Percentiles rank a stretch among this genome's conserved stretches.
Conservation (phyloP, 108 stramenopile species). For the Cyclotella baltica region DNA sequence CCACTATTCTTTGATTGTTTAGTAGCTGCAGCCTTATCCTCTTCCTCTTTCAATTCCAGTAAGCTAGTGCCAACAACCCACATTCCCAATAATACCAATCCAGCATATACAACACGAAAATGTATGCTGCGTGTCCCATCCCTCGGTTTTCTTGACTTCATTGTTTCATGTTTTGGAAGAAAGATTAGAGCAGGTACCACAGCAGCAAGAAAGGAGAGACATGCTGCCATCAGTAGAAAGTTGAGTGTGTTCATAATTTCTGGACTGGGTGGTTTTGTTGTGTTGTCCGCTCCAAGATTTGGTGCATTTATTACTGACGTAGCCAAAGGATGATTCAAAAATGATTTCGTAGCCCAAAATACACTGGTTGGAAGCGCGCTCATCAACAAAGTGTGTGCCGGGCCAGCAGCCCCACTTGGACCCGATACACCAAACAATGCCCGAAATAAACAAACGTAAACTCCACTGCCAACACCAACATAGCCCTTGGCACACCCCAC, state of each 20-base stretch:
- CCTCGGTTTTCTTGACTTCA: constrained; percentile 31
- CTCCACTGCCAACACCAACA: constrained; percentile 79
- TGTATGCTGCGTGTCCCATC: constrained; percentile 76
- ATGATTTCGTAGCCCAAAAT: neutral
- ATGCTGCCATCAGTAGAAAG: constrained; percentile 83
- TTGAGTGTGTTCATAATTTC: constrained; percentile 55
- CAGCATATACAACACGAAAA: constrained; percentile 72
- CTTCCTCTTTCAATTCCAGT: constrained; percentile 42
- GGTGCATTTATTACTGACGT: neutral
- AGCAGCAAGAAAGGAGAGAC: constrained; percentile 67
- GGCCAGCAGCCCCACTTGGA: neutral
- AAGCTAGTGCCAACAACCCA: constrained; percentile 66
- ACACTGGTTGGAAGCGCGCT: neutral
- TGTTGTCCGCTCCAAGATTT: neutral
- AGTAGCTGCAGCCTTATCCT: neutral
- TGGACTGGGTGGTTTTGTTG: constrained; percentile 18
- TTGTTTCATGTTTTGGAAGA: constrained; percentile 56
- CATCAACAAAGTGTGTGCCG: neutral
- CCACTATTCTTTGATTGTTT: neutral
- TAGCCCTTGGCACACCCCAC: constrained; percentile 91
- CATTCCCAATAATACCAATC: constrained; percentile 63
- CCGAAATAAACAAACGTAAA: constrained; percentile 68
- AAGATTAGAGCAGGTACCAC: constrained; percentile 65
- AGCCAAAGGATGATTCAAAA: neutral
- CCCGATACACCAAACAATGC: constrained; percentile 47